These are phyloP conservation scores for Xylariaceae sp. DNA, from an alignment of 2,329 filamentous ascomycete species.

Conservation along the genomic window DNA sequence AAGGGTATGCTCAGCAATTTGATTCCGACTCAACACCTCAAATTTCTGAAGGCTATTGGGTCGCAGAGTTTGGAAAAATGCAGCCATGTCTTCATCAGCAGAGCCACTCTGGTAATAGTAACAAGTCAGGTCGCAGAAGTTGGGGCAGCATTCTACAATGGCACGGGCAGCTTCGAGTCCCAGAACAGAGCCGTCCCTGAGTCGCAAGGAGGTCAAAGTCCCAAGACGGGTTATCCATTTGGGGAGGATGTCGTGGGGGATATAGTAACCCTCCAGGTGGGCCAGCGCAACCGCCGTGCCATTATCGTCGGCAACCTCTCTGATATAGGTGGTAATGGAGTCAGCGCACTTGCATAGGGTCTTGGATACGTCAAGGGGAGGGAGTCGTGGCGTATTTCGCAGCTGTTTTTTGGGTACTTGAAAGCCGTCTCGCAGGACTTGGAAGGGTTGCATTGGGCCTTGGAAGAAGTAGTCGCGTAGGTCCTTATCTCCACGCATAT, in stretches of 20 bases:
- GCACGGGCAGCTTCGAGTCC: slow-evolving; percentile 48
- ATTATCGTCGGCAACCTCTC: slow-evolving; percentile 31
- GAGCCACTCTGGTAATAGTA: slow-evolving; percentile 40
- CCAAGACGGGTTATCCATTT: slow-evolving; percentile 57
- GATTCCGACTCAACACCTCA: slow-evolving; percentile 51
- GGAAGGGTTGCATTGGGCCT: slow-evolving; percentile 33
- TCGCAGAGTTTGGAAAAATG: slow-evolving; percentile 52
- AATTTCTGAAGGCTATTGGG: slow-evolving; percentile 56
- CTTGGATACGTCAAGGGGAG: slow-evolving; percentile 28
- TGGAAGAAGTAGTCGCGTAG: slow-evolving; percentile 35
- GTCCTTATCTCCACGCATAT: slow-evolving; percentile 33
- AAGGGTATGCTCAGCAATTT: slow-evolving; percentile 51
- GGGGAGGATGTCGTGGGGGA: slow-evolving; percentile 48
- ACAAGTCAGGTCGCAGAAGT: slow-evolving; percentile 57
- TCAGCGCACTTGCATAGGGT: slow-evolving; percentile 48
- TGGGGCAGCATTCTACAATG: slow-evolving; percentile 54
- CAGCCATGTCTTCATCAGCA: slow-evolving; percentile 54
- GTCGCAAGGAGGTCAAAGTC: slow-evolving; percentile 52
- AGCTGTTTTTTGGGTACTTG: slow-evolving; percentile 17
- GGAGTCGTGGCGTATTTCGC: slow-evolving; percentile 7
- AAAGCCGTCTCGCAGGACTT: slow-evolving; percentile 19
- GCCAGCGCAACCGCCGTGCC: slow-evolving; percentile 49
- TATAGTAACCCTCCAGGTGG: slow-evolving; percentile 48
- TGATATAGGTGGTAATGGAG: slow-evolving; percentile 50
- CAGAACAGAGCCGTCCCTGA: slow-evolving; percentile 59